Evolutionary conservation across 805 yeast genomes (phyloP), one percentile per base, ranked within the genome.

Genomic region (Kodamaea neixiangensis): DNA sequence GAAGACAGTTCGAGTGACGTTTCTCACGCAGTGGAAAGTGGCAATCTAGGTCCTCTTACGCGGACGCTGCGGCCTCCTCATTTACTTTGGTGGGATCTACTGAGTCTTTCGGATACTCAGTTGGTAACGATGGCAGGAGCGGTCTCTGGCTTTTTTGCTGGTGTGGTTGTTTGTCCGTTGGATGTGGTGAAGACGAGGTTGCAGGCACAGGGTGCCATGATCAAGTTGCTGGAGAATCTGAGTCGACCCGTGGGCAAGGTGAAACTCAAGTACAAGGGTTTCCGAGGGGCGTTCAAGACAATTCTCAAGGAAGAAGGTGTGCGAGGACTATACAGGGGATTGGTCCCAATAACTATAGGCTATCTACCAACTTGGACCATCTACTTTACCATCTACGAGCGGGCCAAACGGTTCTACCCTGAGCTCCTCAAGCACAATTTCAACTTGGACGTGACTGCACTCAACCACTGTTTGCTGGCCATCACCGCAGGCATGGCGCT

Each of bases 351-450:
- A 37, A 80, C 93, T 1, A 69, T 93, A 46, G 99, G 99, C 0
- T 94, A 94, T 68, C 83, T 94, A 60, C 99, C 99, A 13, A 90
- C 97, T 0, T 94, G 99, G 99, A 91, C 91, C 77, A 88, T 94
- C 44, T 94, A 94, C 66, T 94, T 94, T 69, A 80, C 93, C 6
- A 87, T 91, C 29, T 94, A 94, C 67, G 98, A 93, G 63, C 72
- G 79, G 50, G 85, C 91, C 21, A 92, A 91, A 64, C 61, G 67
- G 42, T 63, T 76, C 45, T 81, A 80, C 59, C 84, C 86, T 1
- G 53, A 51, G 2, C 54, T 76, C 20, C 68, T 78, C 41, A 55
- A 67, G 13, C 43, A 48, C n/a, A 48, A 62, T 13, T 61, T 64
- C 43, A 62, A 62, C 33, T 48, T 68, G 15, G 54, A 63, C 11